Percentiles rank a stretch among this genome's conserved stretches.
These are phyloP conservation scores for Globisporangium uncinulatum DNA, from an alignment of 352 stramenopile species.

Conservation along the genomic window DNA sequence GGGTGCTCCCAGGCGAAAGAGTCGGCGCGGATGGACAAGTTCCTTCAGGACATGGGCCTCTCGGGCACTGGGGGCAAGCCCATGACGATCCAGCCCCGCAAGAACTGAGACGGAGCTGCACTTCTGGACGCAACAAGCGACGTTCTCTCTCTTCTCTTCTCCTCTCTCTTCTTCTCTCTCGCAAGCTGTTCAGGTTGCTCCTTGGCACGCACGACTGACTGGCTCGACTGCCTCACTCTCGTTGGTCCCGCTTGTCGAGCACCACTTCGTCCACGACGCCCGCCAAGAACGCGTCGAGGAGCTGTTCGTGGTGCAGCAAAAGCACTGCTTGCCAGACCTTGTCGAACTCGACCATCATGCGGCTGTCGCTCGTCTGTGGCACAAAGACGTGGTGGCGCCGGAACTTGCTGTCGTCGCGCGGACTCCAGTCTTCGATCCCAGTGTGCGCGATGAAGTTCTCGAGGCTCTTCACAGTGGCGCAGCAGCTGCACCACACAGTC, in stretches of 20 bases:
- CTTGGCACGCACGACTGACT: too few relatives aligned
- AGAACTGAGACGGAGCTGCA: background rate
- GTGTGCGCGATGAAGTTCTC: slow-evolving; percentile 7
- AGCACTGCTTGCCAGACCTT: slow-evolving; percentile 9
- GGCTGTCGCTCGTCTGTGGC: slow-evolving; percentile 5
- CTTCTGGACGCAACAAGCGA: too few relatives aligned
- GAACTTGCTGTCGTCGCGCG: slow-evolving; percentile 6
- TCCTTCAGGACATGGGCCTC: slow-evolving; percentile 65
- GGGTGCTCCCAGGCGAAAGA: slow-evolving; percentile 43
- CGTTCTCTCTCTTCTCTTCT: too few relatives aligned
- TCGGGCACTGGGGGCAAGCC: slow-evolving; percentile 20
- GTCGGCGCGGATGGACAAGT: slow-evolving; percentile 70
- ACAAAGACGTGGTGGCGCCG: slow-evolving; percentile 8
- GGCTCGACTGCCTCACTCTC: too few relatives aligned
- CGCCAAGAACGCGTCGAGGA: background rate
- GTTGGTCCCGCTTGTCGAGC: too few relatives aligned
- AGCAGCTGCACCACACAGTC: slow-evolving; percentile 11
- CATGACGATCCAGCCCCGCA: slow-evolving; percentile 55
- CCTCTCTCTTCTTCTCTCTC: too few relatives aligned
- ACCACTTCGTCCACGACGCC: background rate
- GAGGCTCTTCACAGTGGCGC: slow-evolving; percentile 2
- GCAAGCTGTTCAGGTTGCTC: too few relatives aligned
- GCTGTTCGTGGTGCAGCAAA: slow-evolving; percentile 4
- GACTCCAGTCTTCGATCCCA: background rate
- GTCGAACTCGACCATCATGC: slow-evolving; percentile 7